These are phyloP conservation scores for Debaryomycetaceae sp. DNA, from an alignment of 1,139 yeast species.

Conservation along the genomic window DNA sequence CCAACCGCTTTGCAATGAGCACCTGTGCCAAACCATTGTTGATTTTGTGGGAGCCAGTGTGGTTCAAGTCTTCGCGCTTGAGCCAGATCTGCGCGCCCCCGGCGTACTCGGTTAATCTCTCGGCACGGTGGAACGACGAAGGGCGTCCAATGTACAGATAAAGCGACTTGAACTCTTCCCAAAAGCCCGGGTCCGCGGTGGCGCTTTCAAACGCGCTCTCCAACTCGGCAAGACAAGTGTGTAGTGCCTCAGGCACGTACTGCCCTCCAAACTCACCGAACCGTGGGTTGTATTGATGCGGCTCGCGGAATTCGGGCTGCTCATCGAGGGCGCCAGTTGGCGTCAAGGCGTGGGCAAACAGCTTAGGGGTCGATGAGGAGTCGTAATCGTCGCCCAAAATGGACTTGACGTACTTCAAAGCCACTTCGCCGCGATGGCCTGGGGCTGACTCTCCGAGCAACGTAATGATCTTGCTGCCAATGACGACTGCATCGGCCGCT, in stretches of 20 bases:
- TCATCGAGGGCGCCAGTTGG: slow-evolving; percentile 21
- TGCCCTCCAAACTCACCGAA: slow-evolving; percentile 99
- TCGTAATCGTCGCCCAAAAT: slow-evolving; percentile 59
- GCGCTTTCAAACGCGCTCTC: slow-evolving; percentile 86
- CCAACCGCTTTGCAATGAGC: slow-evolving; percentile 84
- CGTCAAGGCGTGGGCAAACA: slow-evolving; percentile 15
- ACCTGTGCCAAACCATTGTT: slow-evolving; percentile 96
- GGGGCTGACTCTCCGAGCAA: slow-evolving; percentile 60
- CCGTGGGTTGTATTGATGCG: slow-evolving; percentile 58
- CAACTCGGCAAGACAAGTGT: slow-evolving; percentile 83
- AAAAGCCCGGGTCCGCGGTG: slow-evolving; percentile 80
- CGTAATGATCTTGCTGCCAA: slow-evolving; percentile 82
- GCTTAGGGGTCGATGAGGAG: slow-evolving; percentile 24
- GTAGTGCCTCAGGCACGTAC: slow-evolving; percentile 94
- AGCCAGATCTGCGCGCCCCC: slow-evolving; percentile 99
- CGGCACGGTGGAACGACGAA: slow-evolving; percentile 86
- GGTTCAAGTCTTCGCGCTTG: slow-evolving; percentile 96
- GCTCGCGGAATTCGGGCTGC: slow-evolving; percentile 48
- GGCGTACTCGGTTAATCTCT: slow-evolving; percentile 79
- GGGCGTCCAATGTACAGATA: slow-evolving; percentile 95
- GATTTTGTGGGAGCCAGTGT: slow-evolving; percentile 96
- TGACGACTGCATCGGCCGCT: slow-evolving; percentile 89
- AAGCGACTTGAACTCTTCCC: slow-evolving; percentile 85
- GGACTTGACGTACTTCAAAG: slow-evolving; percentile 61
- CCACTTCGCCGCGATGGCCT: slow-evolving; percentile 57